Base-by-base conservation (phyloP, 331 rosid species). In the Malus hybrid region DNA sequence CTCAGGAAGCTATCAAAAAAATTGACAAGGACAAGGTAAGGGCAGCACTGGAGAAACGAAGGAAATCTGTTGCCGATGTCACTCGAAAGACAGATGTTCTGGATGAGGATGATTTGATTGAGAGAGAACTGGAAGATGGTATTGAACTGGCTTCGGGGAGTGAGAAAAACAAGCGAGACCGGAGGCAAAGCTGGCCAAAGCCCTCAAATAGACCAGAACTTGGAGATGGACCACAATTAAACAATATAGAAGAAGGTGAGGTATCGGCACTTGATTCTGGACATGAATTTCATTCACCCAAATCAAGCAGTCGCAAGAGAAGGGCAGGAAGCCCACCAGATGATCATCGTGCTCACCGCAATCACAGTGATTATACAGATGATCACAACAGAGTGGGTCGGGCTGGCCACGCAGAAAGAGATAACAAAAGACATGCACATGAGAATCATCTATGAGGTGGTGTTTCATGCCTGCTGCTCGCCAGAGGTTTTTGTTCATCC, bases 61-160 rank as follows among this genome's bases (percentile, higher is more conserved):
- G 92, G 93, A 94, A 89, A 82, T 79, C 89, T 61, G 68, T 84
- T 68, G 91, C 90, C 63, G 85, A 88, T 71, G 66, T 92, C 57
- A 83, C 93, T 52, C 82, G 88, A 76, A 94, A 85, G 73, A 70
- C 86, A 63, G 99, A 94, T 76, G 33, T 82, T 69, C 82, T 95
- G 93, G 93, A 95, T 78, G 97, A 95, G 67, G 99, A 95, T 77
- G 99, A 95, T 83, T 90, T 95, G 72, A 92, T 95, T 71, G 99
- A 94, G 79, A 90, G 89, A 86, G 97, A 92, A 82, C 86, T 95
- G 50, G 99, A 95, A 83, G 97, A 91, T 86, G 97, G 99, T 57
- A 86, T 95, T 30, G 97, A 95, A 77, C 75, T 92, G 77, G 89
- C 94, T 64, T 80, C 89, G 36, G 93, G 86, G 77, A 87, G 77